Evolutionary conservation across 2,329 filamentous ascomycete genomes (phyloP).

Genomic region (Fusarium avenaceum): DNA sequence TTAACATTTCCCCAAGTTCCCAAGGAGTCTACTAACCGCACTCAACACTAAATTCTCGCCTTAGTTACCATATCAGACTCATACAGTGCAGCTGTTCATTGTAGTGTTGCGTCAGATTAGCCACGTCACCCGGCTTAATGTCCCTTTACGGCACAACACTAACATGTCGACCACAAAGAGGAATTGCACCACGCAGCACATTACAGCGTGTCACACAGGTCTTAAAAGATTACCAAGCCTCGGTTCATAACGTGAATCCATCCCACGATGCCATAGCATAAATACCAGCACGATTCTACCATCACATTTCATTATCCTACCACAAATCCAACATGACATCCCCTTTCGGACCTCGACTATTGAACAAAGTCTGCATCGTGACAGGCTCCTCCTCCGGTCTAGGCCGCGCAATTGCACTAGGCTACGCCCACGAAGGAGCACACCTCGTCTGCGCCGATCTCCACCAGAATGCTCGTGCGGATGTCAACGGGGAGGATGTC

Average conservation of each 20-base stretch:
- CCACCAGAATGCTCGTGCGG: conserved; percentile 43
- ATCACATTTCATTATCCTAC: rapidly evolving
- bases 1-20: no score
- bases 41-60: no score
- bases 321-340: background rate
- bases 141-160: no score
- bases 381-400: conserved; percentile 63
- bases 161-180: background rate
- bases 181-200: background rate
- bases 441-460: conserved; percentile 60
- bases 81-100: no score
- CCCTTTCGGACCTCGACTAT: conserved; percentile 16
- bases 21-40: no score
- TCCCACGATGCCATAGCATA: background rate
- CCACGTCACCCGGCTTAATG: no score
- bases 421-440: conserved; percentile 59
- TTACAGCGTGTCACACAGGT: background rate
- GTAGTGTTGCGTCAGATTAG: no score
- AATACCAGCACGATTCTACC: background rate
- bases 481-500: conserved; percentile 49
- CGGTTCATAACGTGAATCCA: background rate
- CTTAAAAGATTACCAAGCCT: background rate
- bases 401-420: conserved; percentile 61
- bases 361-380: conserved; percentile 56
- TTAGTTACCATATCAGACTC: no score